Base-by-base conservation (phyloP, 495 filamentous ascomycete genomes). In the Neurospora sp. region DNA sequence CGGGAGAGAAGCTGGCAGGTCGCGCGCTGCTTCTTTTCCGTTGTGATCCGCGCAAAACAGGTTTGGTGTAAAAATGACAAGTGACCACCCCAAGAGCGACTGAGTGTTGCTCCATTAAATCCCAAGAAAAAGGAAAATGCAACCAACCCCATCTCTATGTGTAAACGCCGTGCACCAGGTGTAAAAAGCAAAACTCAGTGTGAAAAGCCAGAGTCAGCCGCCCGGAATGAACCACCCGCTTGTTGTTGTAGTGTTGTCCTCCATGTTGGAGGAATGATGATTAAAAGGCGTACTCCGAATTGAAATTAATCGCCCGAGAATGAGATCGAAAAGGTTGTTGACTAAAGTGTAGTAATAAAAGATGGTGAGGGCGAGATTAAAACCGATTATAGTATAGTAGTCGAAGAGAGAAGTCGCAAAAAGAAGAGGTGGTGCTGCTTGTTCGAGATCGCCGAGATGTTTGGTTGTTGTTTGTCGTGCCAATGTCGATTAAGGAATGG, bases 231-330 rank as follows among this genome's bases (percentile, higher is more conserved):
- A 70, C 76, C 72, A 70, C 72, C 74, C 59, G 47, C 61, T 71
- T 71, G 70, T 74, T 45, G 42, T 47, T 45, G 38, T 47, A 8
- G n/a, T 71, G 70, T 53, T 42, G n/a, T 68, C 59, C 70, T 44
- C 59, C 31, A 69, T 80, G 74, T 77, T 73, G 74, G 75, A 78
- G 79, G 75, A 78, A 80, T 77, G 78, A 77, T 80, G 79, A 83
- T 82, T 83, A 83, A 83, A 82, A 74, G 75, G 75, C 68, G 75
- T 77, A 82, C 82, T 80, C 78, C 80, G 76, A 83, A 81, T 80
- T 78, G 73, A 68, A 72, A 69, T 71, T 70, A 65, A 65, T 35
- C 53, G 53, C 53, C 53, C 38, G 37, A 61, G 31, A 41, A 47
- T 38, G 68, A 65, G 39, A 73, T 20, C 38, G 69, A 22, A 53